Conservation (phyloP, 1,284 basidiomycete genomes). For the Cryptococcus sp. region DNA sequence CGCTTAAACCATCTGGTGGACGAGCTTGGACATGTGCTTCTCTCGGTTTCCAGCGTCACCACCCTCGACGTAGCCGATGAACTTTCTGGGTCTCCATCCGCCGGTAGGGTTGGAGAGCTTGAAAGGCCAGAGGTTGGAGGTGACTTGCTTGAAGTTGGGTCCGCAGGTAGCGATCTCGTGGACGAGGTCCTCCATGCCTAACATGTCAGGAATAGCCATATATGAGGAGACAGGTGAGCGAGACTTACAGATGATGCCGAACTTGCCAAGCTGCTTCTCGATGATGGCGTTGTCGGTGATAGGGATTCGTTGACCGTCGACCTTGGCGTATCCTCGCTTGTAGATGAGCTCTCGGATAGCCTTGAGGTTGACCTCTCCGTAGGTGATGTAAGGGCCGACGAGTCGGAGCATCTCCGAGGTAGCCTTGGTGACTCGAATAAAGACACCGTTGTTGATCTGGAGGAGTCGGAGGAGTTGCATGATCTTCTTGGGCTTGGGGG, state of each 20-base stretch:
- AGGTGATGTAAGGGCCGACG: conserved; percentile 94
- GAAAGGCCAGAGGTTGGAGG: conserved; percentile 98
- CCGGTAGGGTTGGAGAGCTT: conserved; percentile 99
- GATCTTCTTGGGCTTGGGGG: conserved; percentile 98
- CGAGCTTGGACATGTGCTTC: conserved; percentile 91
- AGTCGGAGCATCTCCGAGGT: conserved; percentile 97
- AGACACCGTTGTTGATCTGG: conserved; percentile 99
- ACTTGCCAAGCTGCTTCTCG: conserved; percentile 86
- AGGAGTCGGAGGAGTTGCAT: conserved; percentile 95
- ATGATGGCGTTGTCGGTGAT: conserved; percentile 91
- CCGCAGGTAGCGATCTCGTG: conserved; percentile 95
- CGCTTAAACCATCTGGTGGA: conserved; percentile 88
- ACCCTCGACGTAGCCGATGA: conserved; percentile 89
- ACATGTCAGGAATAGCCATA: not conserved
- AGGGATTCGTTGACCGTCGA: conserved; percentile 95
- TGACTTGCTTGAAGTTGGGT: conserved; percentile 98
- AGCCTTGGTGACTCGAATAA: conserved; percentile 94
- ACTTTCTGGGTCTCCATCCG: conserved; percentile 95
- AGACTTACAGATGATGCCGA: conserved; percentile 77
- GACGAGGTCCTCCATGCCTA: conserved; percentile 83
- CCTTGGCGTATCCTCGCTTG: conserved; percentile 99
- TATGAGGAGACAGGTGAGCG: not conserved
- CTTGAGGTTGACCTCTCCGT: conserved; percentile 89
- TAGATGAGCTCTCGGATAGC: conserved; percentile 96
- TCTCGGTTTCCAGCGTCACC: conserved; percentile 94